Percentiles rank a stretch among this genome's conserved stretches.
These are phyloP conservation scores for Nosema muscidifuracis DNA, from an alignment of 371 early-diverging fungal genomes.

Conservation along the genomic window DNA sequence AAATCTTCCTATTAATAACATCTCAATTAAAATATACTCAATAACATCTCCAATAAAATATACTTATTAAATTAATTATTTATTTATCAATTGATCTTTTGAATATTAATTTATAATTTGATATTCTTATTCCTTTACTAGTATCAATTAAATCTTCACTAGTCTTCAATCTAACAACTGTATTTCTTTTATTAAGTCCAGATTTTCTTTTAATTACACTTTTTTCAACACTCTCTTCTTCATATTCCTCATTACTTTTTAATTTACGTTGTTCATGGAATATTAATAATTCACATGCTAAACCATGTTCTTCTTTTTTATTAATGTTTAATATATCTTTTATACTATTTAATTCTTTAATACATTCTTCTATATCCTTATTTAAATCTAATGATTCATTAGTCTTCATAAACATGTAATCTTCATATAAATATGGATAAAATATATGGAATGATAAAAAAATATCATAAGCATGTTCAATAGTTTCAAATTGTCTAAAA, in stretches of 20 bases:
- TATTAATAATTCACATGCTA: slow-evolving; percentile 23
- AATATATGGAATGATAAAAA: slow-evolving; percentile 61
- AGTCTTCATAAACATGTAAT: slow-evolving; percentile 48
- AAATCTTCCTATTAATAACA: too few species aligned
- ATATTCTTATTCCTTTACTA: slow-evolving; percentile 10
- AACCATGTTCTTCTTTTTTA: not conserved
- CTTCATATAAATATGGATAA: slow-evolving; percentile 49
- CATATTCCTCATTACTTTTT: not conserved
- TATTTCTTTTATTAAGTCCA: slow-evolving; percentile 19
- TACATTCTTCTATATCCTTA: not conserved
- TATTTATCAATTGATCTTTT: not conserved
- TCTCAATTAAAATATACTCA: too few species aligned
- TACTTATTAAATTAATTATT: too few species aligned
- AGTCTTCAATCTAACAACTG: slow-evolving; percentile 21
- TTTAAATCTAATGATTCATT: not conserved
- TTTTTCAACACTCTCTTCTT: slow-evolving; percentile 5
- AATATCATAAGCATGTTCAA: slow-evolving; percentile 59
- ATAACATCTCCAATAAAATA: too few species aligned
- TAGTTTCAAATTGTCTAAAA: slow-evolving; percentile 49
- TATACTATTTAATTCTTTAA: not conserved
- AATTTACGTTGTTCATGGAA: slow-evolving; percentile 22
- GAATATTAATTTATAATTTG: slow-evolving; percentile 12
- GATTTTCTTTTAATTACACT: not conserved
- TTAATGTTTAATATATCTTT: not conserved
- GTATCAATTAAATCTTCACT: not conserved